These are phyloP conservation scores for Amaranthus palmeri DNA, from an alignment of 148 eudicot species.

Conservation along the genomic window DNA sequence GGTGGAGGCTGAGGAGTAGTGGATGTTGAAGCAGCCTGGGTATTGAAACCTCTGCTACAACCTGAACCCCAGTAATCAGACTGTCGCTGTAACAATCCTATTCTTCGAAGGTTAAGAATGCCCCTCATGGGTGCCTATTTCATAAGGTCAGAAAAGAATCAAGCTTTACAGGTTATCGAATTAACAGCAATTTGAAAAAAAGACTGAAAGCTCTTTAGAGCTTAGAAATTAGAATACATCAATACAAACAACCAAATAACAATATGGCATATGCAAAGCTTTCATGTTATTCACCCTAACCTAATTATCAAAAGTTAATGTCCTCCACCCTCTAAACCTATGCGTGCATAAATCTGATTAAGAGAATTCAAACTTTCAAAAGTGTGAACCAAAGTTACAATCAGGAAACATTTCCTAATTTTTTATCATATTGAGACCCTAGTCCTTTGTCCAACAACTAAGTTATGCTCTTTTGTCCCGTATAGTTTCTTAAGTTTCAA, in stretches of 20 bases:
- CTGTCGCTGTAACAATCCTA: constrained; percentile 34
- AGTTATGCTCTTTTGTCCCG: too few relatives aligned
- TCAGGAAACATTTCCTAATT: too few relatives aligned
- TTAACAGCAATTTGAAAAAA: neutral
- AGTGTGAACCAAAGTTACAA: too few relatives aligned
- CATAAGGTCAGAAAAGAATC: constrained; percentile 9
- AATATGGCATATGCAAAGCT: neutral
- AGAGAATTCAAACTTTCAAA: too few relatives aligned
- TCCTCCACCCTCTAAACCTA: too few relatives aligned
- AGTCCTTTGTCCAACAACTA: too few relatives aligned
- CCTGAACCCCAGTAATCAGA: constrained; percentile 35
- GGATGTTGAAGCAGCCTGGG: constrained; percentile 76
- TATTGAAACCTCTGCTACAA: constrained; percentile 57
- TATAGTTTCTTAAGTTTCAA: too few relatives aligned
- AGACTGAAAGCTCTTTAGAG: neutral
- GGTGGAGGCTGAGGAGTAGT: constrained; percentile 76
- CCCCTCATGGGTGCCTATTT: constrained; percentile 71
- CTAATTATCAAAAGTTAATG: too few relatives aligned
- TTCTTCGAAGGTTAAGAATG: constrained; percentile 55
- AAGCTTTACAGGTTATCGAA: neutral
- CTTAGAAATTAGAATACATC: too few relatives aligned
- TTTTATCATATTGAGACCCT: too few relatives aligned
- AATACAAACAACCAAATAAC: neutral
- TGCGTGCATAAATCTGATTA: too few relatives aligned
- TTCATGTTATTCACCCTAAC: too few relatives aligned